A percentile compares a stretch with the other conserved stretches of the same genome.
phyloP scores from a whole-genome alignment of 2,329 filamentous ascomycete species.

The Apiospora phragmitis region DNA sequence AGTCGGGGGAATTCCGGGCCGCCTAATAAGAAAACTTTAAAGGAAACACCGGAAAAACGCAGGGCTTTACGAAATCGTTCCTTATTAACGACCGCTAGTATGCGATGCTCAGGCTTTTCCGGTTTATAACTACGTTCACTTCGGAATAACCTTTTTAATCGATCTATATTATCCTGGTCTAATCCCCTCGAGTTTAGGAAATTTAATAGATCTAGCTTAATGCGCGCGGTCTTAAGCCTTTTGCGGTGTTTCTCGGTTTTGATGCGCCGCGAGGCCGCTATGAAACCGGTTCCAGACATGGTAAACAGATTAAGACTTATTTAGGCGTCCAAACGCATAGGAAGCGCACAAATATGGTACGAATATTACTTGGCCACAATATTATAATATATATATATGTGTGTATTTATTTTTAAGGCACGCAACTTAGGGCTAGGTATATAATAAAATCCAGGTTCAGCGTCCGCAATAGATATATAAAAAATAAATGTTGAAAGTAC shows the following conservation, averaged over 20 bases:
- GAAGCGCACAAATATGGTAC: no score
- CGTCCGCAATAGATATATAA: background rate
- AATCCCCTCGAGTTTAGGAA: background rate
- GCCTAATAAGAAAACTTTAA: background rate
- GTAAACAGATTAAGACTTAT: background rate
- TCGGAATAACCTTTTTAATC: background rate
- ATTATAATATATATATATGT: no score
- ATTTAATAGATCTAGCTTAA: background rate
- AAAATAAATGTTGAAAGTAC: background rate
- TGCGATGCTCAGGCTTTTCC: background rate
- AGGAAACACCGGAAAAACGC: background rate
- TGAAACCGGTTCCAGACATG: background rate
- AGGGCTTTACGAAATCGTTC: background rate
- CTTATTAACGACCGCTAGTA: background rate
- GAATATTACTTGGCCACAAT: no score
- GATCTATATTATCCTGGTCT: background rate
- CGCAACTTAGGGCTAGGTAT: no score
- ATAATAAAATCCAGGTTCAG: background rate
- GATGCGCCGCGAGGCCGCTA: background rate
- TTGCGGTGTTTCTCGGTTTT: background rate
- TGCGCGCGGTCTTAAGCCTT: background rate
- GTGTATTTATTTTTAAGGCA: no score
- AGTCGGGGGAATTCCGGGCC: background rate
- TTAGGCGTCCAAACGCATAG: no score
- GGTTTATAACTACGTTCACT: background rate